These are phyloP conservation scores for Nemania sp. DNA, from an alignment of 2,329 filamentous ascomycete genomes.

Conservation along the genomic window DNA sequence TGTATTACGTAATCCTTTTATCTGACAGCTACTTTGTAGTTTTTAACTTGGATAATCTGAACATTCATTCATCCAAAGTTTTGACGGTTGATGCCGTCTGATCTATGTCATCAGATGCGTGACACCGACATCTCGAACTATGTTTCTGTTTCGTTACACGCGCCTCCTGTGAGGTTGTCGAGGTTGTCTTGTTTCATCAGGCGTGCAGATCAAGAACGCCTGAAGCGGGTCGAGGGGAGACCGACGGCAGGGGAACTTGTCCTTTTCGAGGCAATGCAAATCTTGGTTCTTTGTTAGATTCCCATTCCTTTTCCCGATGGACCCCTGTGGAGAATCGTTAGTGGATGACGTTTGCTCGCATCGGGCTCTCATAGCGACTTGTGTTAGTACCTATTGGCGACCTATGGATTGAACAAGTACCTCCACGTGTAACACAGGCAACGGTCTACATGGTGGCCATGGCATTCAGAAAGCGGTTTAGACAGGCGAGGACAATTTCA, in stretches of 20 bases:
- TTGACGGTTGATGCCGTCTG: background rate
- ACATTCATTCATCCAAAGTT: slow-evolving; percentile 1
- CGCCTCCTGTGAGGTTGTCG: background rate
- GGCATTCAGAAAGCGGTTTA: background rate
- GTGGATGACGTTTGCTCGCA: slow-evolving; percentile 26
- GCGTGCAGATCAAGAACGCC: slow-evolving; percentile 5
- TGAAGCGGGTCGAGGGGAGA: background rate
- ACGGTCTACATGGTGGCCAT: background rate
- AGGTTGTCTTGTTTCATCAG: too few relatives aligned
- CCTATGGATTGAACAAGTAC: background rate
- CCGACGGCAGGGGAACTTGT: slow-evolving; percentile 6
- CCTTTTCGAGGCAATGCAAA: slow-evolving; percentile 31
- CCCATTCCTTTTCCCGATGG: slow-evolving; percentile 21
- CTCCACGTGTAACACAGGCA: background rate
- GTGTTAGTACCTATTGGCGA: too few relatives aligned
- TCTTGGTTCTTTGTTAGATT: slow-evolving; percentile 30
- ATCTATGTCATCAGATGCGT: background rate
- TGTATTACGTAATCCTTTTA: too few relatives aligned
- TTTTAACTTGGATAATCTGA: background rate
- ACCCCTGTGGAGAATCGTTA: slow-evolving; percentile 13
- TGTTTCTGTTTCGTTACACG: background rate
- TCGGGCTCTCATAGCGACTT: background rate
- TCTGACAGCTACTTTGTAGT: too few relatives aligned
- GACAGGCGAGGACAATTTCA: background rate
- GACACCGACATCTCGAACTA: background rate